Percentiles rank a stretch among this genome's conserved stretches.
Conservation (phyloP, 768 basidiomycete species). For the Candolleomyces efflorescens region DNA sequence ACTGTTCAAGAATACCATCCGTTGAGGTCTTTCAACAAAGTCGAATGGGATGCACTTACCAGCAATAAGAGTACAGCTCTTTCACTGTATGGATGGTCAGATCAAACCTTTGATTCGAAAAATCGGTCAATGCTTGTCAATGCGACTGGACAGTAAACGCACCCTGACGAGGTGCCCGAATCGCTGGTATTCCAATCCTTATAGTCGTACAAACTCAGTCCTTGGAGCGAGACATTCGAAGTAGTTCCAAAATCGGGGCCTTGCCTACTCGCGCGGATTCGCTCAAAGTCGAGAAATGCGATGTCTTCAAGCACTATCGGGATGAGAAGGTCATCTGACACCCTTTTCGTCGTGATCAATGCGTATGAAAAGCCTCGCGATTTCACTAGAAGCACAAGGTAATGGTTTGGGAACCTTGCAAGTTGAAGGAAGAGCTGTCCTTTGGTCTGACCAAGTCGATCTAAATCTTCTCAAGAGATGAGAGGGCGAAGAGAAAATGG, state of each 20-base stretch:
- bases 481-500: not conserved
- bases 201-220: not conserved
- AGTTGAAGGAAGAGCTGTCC: slow-evolving; percentile 75
- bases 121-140: not conserved
- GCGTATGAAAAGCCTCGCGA: slow-evolving; percentile 80
- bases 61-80: slow-evolving; percentile 84
- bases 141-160: slow-evolving; percentile 3
- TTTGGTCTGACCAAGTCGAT: slow-evolving; percentile 65
- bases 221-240: not conserved
- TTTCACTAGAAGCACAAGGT: slow-evolving; percentile 79
- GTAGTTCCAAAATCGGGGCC: not conserved
- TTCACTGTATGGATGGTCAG: slow-evolving; percentile 69
- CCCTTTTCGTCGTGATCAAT: slow-evolving; percentile 61
- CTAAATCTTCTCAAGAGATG: slow-evolving; percentile 44
- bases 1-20: slow-evolving; percentile 32
- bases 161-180: slow-evolving; percentile 15
- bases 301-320: slow-evolving; percentile 73
- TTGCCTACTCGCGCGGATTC: slow-evolving; percentile 51
- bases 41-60: slow-evolving; percentile 38
- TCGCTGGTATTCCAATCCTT: not conserved
- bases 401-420: slow-evolving; percentile 71
- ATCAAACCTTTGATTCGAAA: slow-evolving; percentile 44
- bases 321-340: slow-evolving; percentile 50
- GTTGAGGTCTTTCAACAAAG: not conserved
- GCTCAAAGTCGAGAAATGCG: slow-evolving; percentile 69